Evolutionary conservation across 2,329 filamentous ascomycete species (phyloP).

Genomic region (Trichoderma atroviride): DNA sequence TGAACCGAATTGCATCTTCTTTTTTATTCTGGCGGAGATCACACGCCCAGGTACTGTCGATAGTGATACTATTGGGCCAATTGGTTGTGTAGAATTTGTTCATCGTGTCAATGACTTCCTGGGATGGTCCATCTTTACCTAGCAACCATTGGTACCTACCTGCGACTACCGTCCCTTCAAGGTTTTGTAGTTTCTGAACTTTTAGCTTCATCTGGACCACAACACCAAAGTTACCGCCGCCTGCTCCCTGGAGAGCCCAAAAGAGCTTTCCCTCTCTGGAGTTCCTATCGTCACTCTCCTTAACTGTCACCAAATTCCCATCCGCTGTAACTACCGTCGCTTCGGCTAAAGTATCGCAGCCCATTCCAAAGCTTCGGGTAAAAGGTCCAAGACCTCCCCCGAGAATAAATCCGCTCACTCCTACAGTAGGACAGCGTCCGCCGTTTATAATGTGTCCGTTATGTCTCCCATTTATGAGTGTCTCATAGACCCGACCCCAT

Average conservation of each 20-base stretch:
- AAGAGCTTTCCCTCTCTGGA: neutral
- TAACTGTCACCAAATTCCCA: constrained; percentile 31
- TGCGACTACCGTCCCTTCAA: constrained; percentile 7
- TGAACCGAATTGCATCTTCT: neutral
- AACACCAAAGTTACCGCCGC: constrained; percentile 4
- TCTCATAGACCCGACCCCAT: constrained; percentile 38
- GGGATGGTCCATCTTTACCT: neutral
- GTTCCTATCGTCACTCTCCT: constrained; percentile 24
- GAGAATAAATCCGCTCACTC: constrained; percentile 42
- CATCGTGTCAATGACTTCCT: neutral
- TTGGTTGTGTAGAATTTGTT: constrained; percentile 1
- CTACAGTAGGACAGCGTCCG: constrained; percentile 39
- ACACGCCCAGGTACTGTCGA: constrained; percentile 10
- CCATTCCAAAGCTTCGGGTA: constrained; percentile 31
- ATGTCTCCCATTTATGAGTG: constrained; percentile 29
- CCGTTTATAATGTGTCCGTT: constrained; percentile 35
- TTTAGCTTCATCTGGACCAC: constrained; percentile 4
- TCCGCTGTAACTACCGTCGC: constrained; percentile 40
- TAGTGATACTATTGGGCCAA: constrained; percentile 4
- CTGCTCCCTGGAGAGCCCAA: constrained; percentile 6
- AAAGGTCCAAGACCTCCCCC: constrained; percentile 41
- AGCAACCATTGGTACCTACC: constrained; percentile 3
- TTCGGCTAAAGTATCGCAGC: constrained; percentile 35
- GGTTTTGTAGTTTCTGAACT: neutral
- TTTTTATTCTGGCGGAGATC: neutral